Conservation (phyloP, 768 basidiomycete genomes). For the Dioszegia hungarica region DNA sequence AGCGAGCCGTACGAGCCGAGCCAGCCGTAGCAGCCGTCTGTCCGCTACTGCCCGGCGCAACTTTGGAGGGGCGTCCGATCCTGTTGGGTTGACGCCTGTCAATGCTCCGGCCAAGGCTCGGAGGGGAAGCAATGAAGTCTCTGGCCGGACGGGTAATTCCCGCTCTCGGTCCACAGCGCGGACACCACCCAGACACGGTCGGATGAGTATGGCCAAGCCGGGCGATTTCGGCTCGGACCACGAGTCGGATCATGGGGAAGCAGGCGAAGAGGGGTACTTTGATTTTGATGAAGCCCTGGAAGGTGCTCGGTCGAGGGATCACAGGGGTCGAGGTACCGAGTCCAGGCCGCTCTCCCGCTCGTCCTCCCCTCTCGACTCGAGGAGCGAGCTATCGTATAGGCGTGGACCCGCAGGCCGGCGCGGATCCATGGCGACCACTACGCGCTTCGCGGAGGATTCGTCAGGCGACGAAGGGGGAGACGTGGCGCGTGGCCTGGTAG, state of each 20-base stretch:
- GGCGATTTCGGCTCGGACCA: not conserved
- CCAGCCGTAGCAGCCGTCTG: not conserved
- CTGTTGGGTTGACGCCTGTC: slow-evolving; percentile 6
- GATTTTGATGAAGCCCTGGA: not conserved
- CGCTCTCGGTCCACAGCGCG: slow-evolving; percentile 35
- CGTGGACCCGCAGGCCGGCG: not conserved
- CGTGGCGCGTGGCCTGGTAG: slow-evolving; percentile 24
- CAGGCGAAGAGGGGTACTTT: not conserved
- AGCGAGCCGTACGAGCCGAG: not conserved
- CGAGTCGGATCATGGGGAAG: not conserved
- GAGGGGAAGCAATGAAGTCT: not conserved
- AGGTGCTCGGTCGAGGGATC: not conserved
- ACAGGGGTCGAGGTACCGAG: slow-evolving; percentile 17
- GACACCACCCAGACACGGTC: slow-evolving; percentile 27
- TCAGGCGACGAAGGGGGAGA: slow-evolving; percentile 38
- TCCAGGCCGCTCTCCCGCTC: slow-evolving; percentile 18
- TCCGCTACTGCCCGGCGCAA: slow-evolving; percentile 6
- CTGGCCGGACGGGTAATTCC: slow-evolving; percentile 21
- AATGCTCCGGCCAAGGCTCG: not conserved
- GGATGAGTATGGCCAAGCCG: slow-evolving; percentile 6
- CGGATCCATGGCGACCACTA: slow-evolving; percentile 6
- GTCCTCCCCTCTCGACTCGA: slow-evolving; percentile 15
- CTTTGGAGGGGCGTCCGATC: slow-evolving; percentile 22
- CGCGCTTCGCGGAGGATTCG: slow-evolving; percentile 30
- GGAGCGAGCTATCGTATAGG: not conserved